phyloP scores from a whole-genome alignment of 192 early-diverging fungal genomes.

The Haplosporangium gracile region DNA sequence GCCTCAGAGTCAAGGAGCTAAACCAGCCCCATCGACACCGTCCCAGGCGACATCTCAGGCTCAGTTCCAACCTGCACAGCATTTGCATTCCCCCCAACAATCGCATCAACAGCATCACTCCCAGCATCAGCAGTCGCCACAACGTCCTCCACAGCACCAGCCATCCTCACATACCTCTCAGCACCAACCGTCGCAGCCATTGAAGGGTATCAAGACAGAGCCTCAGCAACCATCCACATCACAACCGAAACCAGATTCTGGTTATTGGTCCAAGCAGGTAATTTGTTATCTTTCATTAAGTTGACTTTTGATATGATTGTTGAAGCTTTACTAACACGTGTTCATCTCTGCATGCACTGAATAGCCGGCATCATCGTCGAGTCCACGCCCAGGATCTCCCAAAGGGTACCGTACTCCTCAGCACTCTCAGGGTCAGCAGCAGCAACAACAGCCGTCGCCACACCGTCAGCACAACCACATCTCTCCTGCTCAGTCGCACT shows the following conservation, averaged over 20 bases:
- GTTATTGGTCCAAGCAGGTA: slow-evolving; percentile 29
- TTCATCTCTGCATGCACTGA: neutral
- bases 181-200: neutral
- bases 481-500: slow-evolving; percentile 1
- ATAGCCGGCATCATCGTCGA: neutral
- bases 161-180: neutral
- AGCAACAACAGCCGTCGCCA: slow-evolving; percentile 12
- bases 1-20: neutral
- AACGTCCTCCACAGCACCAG: slow-evolving; percentile 11
- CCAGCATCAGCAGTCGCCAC: slow-evolving; percentile 10
- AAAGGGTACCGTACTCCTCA: slow-evolving; percentile 24
- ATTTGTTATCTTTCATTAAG: neutral
- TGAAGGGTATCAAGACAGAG: slow-evolving; percentile 2
- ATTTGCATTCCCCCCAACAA: slow-evolving; percentile 10
- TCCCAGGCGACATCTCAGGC: neutral
- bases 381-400: neutral
- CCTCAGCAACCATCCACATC: slow-evolving; percentile 13
- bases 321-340: neutral
- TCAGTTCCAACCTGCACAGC: neutral
- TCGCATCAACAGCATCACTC: slow-evolving; percentile 9
- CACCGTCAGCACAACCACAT: slow-evolving; percentile 6
- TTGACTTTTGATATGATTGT: neutral
- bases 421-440: slow-evolving; percentile 13
- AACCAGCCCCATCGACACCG: neutral
- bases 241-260: neutral